These are phyloP conservation scores for Rhodosporidiobolus odoratus DNA, from an alignment of 768 basidiomycete genomes.

Conservation along the genomic window DNA sequence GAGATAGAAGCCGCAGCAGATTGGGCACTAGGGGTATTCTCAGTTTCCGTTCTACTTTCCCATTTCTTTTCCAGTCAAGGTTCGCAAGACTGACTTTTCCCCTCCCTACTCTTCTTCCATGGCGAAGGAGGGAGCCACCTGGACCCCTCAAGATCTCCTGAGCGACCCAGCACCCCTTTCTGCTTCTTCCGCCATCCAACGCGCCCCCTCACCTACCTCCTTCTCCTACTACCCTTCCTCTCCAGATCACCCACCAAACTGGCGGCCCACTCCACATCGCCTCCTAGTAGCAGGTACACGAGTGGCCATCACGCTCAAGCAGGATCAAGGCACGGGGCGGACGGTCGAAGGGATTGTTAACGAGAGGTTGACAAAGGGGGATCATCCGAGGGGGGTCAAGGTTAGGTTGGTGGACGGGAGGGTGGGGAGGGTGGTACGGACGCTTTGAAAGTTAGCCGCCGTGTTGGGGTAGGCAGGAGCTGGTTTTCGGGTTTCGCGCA, in stretches of 20 bases:
- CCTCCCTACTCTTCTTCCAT: background rate
- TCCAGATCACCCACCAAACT: slow-evolving; percentile 2
- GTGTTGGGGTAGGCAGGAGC: too few relatives aligned
- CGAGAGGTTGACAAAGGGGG: slow-evolving; percentile 29
- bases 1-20: too few relatives aligned
- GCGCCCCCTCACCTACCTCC: background rate
- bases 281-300: background rate
- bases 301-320: slow-evolving; percentile 29
- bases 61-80: too few relatives aligned
- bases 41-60: too few relatives aligned
- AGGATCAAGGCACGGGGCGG: slow-evolving; percentile 29
- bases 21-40: too few relatives aligned
- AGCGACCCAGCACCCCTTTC: background rate
- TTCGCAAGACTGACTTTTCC: background rate
- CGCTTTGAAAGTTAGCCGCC: background rate
- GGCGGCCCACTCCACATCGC: slow-evolving; percentile 6
- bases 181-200: background rate
- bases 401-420: slow-evolving; percentile 27
- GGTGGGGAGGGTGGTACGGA: slow-evolving; percentile 28
- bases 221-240: background rate
- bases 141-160: slow-evolving; percentile 21
- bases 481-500: too few relatives aligned
- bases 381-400: slow-evolving; percentile 36
- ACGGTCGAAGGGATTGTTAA: slow-evolving; percentile 23
- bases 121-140: slow-evolving; percentile 22